These are phyloP conservation scores for Glarea lozoyensis DNA, from an alignment of 495 filamentous ascomycete genomes.

Conservation along the genomic window DNA sequence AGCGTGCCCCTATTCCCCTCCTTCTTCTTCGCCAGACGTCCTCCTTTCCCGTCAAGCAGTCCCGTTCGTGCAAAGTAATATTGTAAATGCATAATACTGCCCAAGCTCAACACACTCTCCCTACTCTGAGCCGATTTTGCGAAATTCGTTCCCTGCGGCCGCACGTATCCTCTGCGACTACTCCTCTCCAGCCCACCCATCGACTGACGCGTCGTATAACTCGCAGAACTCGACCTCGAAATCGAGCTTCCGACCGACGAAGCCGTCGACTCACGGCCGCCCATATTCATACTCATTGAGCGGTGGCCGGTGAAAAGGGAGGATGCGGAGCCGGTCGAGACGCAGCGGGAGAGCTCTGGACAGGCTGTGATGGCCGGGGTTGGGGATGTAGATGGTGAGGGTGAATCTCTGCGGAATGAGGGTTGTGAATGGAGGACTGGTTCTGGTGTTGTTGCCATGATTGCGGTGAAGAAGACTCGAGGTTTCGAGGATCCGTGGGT, in stretches of 20 bases:
- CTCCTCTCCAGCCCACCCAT: conserved; percentile 32
- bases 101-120: conserved; percentile 90
- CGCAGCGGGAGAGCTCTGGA: conserved; percentile 58
- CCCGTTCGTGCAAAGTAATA: conserved; percentile 98
- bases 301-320: conserved; percentile 58
- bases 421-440: conserved; percentile 14
- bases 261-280: conserved; percentile 33
- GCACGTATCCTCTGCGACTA: conserved; percentile 75
- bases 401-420: conserved; percentile 31
- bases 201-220: conserved; percentile 45
- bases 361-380: conserved; percentile 55
- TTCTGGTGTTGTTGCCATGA: conserved; percentile 12
- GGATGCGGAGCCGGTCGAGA: conserved; percentile 67
- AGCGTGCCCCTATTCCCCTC: conserved; percentile 9
- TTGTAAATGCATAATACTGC: conserved; percentile 93
- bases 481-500: too few species aligned
- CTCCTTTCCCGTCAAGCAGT: conserved; percentile 86
- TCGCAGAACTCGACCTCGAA: conserved; percentile 30
- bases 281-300: conserved; percentile 40
- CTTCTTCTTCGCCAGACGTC: conserved; percentile 60
- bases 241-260: conserved; percentile 16
- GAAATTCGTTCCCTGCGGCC: conserved; percentile 85
- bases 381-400: conserved; percentile 59
- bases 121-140: conserved; percentile 79
- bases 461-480: too few species aligned